Base-by-base conservation (phyloP, 106 monocot genomes). In the Gastrodia elata region DNA sequence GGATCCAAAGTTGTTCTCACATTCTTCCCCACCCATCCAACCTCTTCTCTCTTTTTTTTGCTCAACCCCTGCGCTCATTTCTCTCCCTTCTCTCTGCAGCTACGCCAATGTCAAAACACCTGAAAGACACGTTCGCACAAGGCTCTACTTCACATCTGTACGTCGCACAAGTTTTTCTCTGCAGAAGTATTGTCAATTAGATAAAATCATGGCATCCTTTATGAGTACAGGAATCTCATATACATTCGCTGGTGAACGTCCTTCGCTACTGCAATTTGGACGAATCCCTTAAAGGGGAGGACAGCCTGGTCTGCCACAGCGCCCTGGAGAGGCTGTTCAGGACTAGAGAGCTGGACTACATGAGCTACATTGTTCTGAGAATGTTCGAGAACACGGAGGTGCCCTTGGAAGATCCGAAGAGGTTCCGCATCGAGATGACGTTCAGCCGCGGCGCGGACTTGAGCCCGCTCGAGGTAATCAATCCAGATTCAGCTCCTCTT, bases 181-280 rank as follows among this genome's bases (percentile, higher is more conserved):
- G n/a, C n/a, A n/a, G n/a, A n/a, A n/a, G n/a, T n/a, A n/a, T n/a
- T n/a, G n/a, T n/a, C n/a, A n/a, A n/a, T n/a, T n/a, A n/a, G n/a
- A n/a, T n/a, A n/a, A n/a, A n/a, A n/a, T n/a, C n/a, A n/a, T n/a
- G n/a, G n/a, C n/a, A n/a, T n/a, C n/a, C n/a, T n/a, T n/a, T n/a
- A n/a, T n/a, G n/a, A n/a, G n/a, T n/a, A n/a, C 84, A 97, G 97
- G 97, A 97, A 85, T 97, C 97, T 71, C 97, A 97, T 75, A 92
- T 97, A 81, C 97, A 97, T 71, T 97, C 97, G 40, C 49, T 97
- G 40, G 87, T 97, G 97, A 97, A 97, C 80, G 97, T 97, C 55
- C 79, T 97, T 52, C 90, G 97, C 34, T 97, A 93, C 44, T 97
- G 97, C 70, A 91, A 97, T 70, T 70, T 93, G 72, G 97, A 97